Evolutionary conservation across 805 yeast species (phyloP).

Genomic region (Naumovozyma castellii): DNA sequence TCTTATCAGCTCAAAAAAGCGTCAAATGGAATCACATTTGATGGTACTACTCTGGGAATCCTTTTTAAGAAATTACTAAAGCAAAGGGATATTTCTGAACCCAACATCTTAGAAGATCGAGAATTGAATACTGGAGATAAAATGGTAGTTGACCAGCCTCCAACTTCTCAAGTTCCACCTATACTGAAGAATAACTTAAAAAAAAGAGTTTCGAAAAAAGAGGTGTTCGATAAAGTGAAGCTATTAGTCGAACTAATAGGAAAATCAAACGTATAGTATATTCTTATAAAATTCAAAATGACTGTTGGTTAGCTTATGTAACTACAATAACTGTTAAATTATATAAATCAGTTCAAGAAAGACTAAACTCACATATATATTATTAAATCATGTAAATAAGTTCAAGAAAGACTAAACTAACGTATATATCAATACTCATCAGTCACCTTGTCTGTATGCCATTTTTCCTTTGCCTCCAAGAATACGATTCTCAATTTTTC

Average conservation of each 20-base stretch:
- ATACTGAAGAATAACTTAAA: conserved; percentile 9
- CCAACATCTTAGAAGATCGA: no score
- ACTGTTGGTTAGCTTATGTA: no score
- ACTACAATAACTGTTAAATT: no score
- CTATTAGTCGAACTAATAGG: conserved; percentile 12
- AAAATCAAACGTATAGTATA: no score
- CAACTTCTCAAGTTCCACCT: not conserved
- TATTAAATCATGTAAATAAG: no score
- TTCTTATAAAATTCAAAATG: no score
- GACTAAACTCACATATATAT: no score
- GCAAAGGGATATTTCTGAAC: not conserved
- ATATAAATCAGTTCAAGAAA: no score
- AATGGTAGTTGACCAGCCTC: not conserved
- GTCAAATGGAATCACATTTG: conserved; percentile 26
- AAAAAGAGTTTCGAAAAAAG: conserved; percentile 29
- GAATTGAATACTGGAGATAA: no score
- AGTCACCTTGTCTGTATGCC: conserved; percentile 31
- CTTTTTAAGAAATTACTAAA: conserved; percentile 22
- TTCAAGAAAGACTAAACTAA: no score
- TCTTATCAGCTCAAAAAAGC: conserved; percentile 27
- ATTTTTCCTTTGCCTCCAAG: conserved; percentile 45
- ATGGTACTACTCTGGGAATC: conserved; percentile 23
- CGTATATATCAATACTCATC: conserved; percentile 21
- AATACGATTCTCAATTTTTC: conserved; percentile 43
- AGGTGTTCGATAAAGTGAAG: conserved; percentile 25